Evolutionary conservation across 768 basidiomycete genomes (phyloP), one percentile per base, ranked within the genome.

Genomic region (Pisolithus microcarpus): DNA sequence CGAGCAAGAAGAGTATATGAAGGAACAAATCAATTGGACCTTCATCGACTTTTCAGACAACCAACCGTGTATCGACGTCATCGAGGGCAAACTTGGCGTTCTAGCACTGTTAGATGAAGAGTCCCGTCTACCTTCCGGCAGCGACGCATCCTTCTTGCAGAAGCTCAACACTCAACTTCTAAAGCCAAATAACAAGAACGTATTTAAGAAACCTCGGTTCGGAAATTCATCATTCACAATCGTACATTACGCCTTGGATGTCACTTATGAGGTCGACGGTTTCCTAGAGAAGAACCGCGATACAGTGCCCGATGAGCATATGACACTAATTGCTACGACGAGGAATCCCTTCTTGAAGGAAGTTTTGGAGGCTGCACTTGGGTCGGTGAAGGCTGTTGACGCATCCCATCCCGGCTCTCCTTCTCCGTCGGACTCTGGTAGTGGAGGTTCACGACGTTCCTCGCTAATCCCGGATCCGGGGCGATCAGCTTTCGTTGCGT

Each of bases 41-140:
- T 98, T 98, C 71, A 99, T 99, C 66, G 95, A 98, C 62, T 99
- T 96, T 68, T 91, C 91, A 9, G 96, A 99, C 70, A 99, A 99
- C 63, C 96, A 98, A 63, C 92, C 92, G 39, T 97, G 95, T 68
- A 99, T 99, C 69, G 90, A 99, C 65, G 85, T 96, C 55, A 97
- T 99, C 61, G 96, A 98, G 73, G 91, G 95, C 56, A 97, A 85
- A 67, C 82, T 99, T 51, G 96, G 96, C 53, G 89, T 99, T 34
- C 77, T 99, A 50, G 84, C 94, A 6, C 77, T 99, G 19, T 77
- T 99, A 38, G 96, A 99, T 63, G 96, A 99, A 71, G 96, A 99
- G 71, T 98, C 96, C 16, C 91, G 96, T 53, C 71, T 99, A 50
- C 96, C 95, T 2, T 69, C 96, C 2, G 96, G 96, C 19, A 93